These are phyloP conservation scores for Phytophthora constricta DNA, from an alignment of 352 stramenopile genomes.

Conservation along the genomic window DNA sequence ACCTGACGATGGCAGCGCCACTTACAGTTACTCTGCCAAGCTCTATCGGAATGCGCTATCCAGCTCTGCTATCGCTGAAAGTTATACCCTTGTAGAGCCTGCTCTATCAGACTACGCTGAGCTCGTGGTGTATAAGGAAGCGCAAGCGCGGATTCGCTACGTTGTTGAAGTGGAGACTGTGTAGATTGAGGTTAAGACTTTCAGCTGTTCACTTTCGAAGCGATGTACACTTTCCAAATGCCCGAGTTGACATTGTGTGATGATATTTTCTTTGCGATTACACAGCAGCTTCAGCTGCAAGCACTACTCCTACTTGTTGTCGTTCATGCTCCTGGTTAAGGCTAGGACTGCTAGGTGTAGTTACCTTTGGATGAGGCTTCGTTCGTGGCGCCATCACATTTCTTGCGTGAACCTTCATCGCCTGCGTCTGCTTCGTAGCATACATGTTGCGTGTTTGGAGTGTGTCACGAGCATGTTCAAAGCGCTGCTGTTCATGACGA, in stretches of 20 bases:
- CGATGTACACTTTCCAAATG: too few species aligned
- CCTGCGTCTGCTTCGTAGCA: conserved; percentile 57
- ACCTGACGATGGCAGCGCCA: conserved; percentile 9
- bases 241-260: background rate
- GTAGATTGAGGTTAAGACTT: conserved; percentile 10
- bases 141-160: conserved; percentile 75
- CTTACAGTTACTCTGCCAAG: conserved; percentile 52
- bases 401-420: conserved; percentile 44
- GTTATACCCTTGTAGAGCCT: conserved; percentile 25
- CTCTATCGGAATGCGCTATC: conserved; percentile 58
- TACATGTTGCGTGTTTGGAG: conserved; percentile 74
- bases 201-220: too few species aligned
- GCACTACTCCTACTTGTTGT: background rate
- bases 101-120: conserved; percentile 57
- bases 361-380: conserved; percentile 15
- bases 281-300: conserved; percentile 9
- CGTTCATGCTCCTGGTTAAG: conserved; percentile 34
- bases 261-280: conserved; percentile 2
- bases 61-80: conserved; percentile 16
- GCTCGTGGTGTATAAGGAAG: conserved; percentile 80
- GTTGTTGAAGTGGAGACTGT: conserved; percentile 72
- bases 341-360: conserved; percentile 1
- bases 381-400: conserved; percentile 9
- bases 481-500: conserved; percentile 67
- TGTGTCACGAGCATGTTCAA: conserved; percentile 58